These are phyloP conservation scores for Neurospora sp. DNA, from an alignment of 495 filamentous ascomycete genomes.

Conservation along the genomic window DNA sequence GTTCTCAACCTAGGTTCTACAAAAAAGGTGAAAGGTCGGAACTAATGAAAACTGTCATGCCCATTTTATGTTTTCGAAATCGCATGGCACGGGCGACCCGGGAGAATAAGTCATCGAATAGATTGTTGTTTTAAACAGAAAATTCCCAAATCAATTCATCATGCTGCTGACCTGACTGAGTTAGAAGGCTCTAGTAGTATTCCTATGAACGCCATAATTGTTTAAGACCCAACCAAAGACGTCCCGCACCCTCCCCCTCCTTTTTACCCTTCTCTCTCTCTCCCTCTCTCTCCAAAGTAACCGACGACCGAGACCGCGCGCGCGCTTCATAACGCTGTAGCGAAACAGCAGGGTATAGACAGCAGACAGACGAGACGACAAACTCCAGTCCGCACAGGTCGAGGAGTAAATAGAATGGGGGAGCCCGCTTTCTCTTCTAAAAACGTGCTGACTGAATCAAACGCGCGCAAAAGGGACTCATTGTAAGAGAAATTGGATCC, in stretches of 20 bases:
- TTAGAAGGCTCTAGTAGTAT: not conserved
- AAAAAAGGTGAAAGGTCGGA: not conserved
- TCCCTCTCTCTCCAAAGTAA: not conserved
- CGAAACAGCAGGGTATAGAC: not conserved
- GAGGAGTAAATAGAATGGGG: not conserved
- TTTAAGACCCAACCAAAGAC: not conserved
- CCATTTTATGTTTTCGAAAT: not conserved
- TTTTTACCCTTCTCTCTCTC: not conserved
- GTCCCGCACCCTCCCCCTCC: not conserved
- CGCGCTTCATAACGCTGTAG: not conserved
- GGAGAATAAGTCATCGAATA: not conserved
- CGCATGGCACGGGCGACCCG: not conserved
- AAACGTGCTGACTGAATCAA: not conserved
- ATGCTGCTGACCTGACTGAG: not conserved
- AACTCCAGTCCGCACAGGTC: not conserved
- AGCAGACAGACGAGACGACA: not conserved
- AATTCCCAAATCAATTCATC: not conserved
- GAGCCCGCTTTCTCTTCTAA: not conserved
- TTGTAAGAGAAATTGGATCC: not conserved
- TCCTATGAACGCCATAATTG: not conserved
- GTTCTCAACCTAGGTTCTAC: not conserved
- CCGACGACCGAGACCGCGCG: not conserved
- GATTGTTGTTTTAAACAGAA: not conserved
- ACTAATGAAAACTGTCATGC: not conserved
- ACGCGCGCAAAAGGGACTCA: not conserved